phyloP scores from a whole-genome alignment of 2,329 filamentous ascomycete species.

The Alternaria sp. region DNA sequence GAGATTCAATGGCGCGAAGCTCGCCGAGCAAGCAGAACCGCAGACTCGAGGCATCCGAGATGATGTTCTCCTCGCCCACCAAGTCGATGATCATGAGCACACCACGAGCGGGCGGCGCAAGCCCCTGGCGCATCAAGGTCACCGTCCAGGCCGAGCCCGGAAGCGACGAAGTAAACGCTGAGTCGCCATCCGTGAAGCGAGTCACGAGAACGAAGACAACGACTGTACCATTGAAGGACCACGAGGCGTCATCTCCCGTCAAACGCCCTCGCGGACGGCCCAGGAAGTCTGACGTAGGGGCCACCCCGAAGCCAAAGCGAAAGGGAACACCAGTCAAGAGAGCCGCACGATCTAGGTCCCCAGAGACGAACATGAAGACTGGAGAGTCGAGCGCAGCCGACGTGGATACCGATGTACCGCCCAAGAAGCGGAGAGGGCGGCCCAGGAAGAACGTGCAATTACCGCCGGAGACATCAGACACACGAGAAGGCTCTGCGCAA shows the following conservation, averaged over 20 bases:
- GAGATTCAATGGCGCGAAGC: conserved; percentile 35
- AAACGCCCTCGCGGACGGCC: conserved; percentile 49
- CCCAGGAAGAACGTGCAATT: conserved; percentile 43
- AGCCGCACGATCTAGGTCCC: conserved; percentile 35
- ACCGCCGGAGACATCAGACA: conserved; percentile 19
- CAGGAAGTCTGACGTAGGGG: conserved; percentile 45
- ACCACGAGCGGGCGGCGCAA: conserved; percentile 48
- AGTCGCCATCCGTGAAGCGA: conserved; percentile 41
- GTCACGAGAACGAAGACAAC: conserved; percentile 47
- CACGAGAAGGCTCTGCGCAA: background rate
- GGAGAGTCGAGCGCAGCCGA: conserved; percentile 33
- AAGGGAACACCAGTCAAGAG: conserved; percentile 45
- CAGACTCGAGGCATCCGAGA: conserved; percentile 24
- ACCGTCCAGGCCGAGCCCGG: conserved; percentile 59
- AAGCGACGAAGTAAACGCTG: conserved; percentile 42
- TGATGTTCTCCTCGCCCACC: conserved; percentile 48
- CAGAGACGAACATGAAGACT: conserved; percentile 26
- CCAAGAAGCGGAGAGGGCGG: conserved; percentile 44
- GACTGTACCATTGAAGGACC: conserved; percentile 53
- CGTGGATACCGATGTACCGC: conserved; percentile 33
- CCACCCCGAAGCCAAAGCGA: conserved; percentile 39
- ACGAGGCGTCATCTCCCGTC: conserved; percentile 47
- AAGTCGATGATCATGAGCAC: conserved; percentile 58
- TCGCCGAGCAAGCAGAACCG: conserved; percentile 44
- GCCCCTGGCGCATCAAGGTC: conserved; percentile 60